These are phyloP conservation scores for Globisporangium carolinianum DNA, from an alignment of 352 stramenopile genomes.

Conservation along the genomic window DNA sequence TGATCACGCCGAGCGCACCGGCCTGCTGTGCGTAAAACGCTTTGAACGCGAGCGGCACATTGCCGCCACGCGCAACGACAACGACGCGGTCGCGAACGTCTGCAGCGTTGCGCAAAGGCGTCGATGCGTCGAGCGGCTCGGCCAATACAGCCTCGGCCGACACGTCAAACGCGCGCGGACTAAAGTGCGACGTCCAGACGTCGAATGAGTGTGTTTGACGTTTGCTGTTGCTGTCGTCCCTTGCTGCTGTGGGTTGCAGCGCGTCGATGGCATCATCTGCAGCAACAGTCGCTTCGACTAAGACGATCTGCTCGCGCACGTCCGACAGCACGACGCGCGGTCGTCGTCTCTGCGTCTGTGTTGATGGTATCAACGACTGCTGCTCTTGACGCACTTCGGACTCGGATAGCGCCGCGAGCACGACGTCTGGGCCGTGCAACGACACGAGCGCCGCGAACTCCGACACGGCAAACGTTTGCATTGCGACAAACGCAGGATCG, in stretches of 20 bases:
- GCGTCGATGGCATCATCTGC: too few species aligned
- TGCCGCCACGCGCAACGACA: slow-evolving; percentile 25
- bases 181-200: slow-evolving; percentile 64
- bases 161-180: slow-evolving; percentile 55
- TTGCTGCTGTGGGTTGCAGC: too few species aligned
- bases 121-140: slow-evolving; percentile 49
- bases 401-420: slow-evolving; percentile 3
- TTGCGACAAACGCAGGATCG: slow-evolving; percentile 29
- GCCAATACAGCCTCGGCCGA: slow-evolving; percentile 58
- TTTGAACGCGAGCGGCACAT: slow-evolving; percentile 65
- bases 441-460: slow-evolving; percentile 6
- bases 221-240: background rate
- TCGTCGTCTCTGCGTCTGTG: background rate
- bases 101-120: slow-evolving; percentile 39
- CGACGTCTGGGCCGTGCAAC: background rate
- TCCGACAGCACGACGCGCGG: slow-evolving; percentile 55
- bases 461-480: slow-evolving; percentile 15
- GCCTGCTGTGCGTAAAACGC: slow-evolving; percentile 50
- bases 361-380: background rate
- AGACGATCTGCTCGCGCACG: slow-evolving; percentile 30
- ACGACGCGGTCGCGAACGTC: slow-evolving; percentile 51
- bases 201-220: slow-evolving; percentile 18
- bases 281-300: background rate
- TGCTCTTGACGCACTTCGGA: background rate
- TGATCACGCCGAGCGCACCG: slow-evolving; percentile 58